Base-by-base conservation (phyloP, 768 basidiomycete genomes). In the Fomitopsis pulvina region DNA sequence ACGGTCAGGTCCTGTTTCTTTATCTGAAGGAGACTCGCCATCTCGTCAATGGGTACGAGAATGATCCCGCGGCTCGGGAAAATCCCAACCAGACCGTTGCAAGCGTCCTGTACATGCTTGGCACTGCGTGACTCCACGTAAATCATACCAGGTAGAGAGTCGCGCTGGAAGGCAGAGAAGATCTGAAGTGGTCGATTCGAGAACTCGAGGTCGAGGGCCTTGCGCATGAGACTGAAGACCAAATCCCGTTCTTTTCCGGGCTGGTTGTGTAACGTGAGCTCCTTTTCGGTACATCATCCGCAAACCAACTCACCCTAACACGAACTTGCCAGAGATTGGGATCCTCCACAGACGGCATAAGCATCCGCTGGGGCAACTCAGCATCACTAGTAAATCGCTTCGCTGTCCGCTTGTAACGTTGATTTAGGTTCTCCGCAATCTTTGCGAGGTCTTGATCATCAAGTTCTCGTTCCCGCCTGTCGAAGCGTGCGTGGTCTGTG, bases 291-390 rank as follows among this genome's bases (percentile, higher is more conserved):
- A 18, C 27, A 2, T 22, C 39, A 22, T 2, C 41, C 22, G 8
- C 41, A 21, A 11, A 29, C 48, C 20, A 20, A 67, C 74, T 45
- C 60, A 90, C 92, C 80, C 92, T 92, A 57, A 94, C 92, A 59
- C 89, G 77, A 49, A 98, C 81, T 71, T 93, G 92, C 93, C 94
- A 99, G 52, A 99, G 70, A 64, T 82, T 93, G 10, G 95, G 88
- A 64, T 99, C 96, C 47, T 95, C 87, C 0, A 96, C 92, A 2
- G 88, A 91, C 18, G 96, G 96, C 93, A 99, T 97, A 18, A 98
- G 75, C 48, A 97, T 67, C 14, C 92, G 77, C 61, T 97, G 93
- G 1, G 96, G 94, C 22, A 96, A 82, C 55, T 90, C 86, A 80
- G 90, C 85, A 64, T 95, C 92, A 25, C 92, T 92, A 18, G 87